Base-by-base conservation (phyloP, 2,329 filamentous ascomycete species). In the Microcyclospora tardicrescens region DNA sequence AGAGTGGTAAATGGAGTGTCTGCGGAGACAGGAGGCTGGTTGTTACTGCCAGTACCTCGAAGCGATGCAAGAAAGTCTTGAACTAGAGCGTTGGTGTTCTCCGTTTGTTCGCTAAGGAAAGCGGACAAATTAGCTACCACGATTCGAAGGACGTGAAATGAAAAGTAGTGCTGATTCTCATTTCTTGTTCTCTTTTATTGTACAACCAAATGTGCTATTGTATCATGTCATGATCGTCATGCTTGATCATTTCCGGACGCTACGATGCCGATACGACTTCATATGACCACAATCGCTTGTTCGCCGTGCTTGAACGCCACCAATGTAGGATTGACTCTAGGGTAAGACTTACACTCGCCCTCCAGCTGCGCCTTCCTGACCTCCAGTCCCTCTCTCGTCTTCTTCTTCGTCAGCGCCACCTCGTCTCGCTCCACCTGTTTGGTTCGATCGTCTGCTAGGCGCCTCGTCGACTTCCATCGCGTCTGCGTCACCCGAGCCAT, bases 281-380 rank as follows among this genome's bases (percentile, higher is more conserved):
- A 5, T 24, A 8, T 24, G 19, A 24, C 19, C 19, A 24, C 19
- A 24, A 24, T 24, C 19, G 37, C 28, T 33, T 11, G n/a, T 29
- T 35, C 34, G 16, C 32, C 43, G 13, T 33, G 10, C 39, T 37
- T 24, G 19, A 24, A 24, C 19, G 19, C 19, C 19, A 8, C 19
- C 19, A 35, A 34, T 28, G 31, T 19, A 35, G 33, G 14, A 33
- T 29, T 39, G 33, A 28, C 27, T 30, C 34, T 24, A 37, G 19
- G 19, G 8, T 24, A 8, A 24, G 8, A 98, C 93, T 89, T 96
- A 98, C 91, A 89, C 91, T 95, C 91, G 79, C 67, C 84, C 93
- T 57, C 93, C 91, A 65, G 96, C 91, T 52, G 85, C 85, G 59
- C 93, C 91, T 43, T 89, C 91, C 64, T 94, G 86, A 66, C 93